Evolutionary conservation across 1,284 basidiomycete genomes (phyloP).

Genomic region (Ceratobasidium sp.): DNA sequence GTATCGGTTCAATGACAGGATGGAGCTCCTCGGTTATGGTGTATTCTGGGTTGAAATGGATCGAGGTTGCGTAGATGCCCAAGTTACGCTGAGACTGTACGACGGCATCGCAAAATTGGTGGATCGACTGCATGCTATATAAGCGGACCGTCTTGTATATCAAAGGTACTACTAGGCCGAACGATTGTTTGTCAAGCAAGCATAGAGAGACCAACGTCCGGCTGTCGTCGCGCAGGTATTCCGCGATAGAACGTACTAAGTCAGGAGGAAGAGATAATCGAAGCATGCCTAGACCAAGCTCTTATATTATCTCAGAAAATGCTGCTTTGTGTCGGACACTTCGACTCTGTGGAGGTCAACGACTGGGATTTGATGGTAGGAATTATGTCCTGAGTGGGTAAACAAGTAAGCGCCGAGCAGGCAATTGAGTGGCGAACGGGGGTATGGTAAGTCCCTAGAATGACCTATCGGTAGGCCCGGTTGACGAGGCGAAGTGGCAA

Average conservation of each 20-base stretch:
- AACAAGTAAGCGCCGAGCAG: too few species aligned
- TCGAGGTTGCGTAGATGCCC: neutral
- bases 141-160: constrained; percentile 3
- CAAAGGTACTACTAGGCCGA: constrained; percentile 4
- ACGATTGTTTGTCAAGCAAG: constrained; percentile 23
- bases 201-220: constrained; percentile 24
- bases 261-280: constrained; percentile 27
- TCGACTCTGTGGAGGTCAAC: too few species aligned
- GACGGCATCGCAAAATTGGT: constrained; percentile 20
- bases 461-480: too few species aligned
- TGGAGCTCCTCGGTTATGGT: neutral
- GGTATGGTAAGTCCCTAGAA: too few species aligned
- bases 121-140: neutral
- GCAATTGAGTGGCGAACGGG: too few species aligned
- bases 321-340: neutral
- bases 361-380: too few species aligned
- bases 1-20: neutral
- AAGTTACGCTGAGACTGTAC: neutral
- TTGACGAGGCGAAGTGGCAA: too few species aligned
- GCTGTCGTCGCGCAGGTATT: constrained; percentile 20
- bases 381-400: too few species aligned
- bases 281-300: neutral
- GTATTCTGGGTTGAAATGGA: constrained; percentile 1
- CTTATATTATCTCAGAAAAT: neutral
- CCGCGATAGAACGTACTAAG: constrained; percentile 36